A percentile compares a stretch with the other conserved stretches of the same genome.
These are phyloP conservation scores for Lentinula sp. DNA, from an alignment of 768 basidiomycete species.

Conservation along the genomic window DNA sequence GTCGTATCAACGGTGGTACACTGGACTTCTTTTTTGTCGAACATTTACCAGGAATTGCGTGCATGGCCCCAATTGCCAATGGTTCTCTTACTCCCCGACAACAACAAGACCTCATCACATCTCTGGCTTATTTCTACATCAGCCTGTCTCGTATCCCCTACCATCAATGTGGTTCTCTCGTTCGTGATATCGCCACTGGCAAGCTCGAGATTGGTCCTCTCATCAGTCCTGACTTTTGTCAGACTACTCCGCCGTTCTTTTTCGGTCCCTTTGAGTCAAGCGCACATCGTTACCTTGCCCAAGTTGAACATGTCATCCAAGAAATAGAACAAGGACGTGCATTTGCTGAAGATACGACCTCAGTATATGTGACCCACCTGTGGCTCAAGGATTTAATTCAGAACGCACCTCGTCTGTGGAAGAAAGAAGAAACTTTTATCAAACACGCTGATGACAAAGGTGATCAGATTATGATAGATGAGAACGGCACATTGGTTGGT, in stretches of 20 bases:
- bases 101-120: neutral
- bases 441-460: conserved; percentile 19
- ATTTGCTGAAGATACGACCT: neutral
- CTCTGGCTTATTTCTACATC: neutral
- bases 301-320: neutral
- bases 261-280: neutral
- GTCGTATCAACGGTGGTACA: neutral
- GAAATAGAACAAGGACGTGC: neutral
- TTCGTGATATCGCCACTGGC: neutral
- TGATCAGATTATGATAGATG: conserved; percentile 17
- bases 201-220: neutral
- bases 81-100: neutral
- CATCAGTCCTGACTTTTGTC: neutral
- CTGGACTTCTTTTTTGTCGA: neutral
- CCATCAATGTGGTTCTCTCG: neutral
- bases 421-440: conserved; percentile 3
- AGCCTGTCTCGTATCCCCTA: neutral
- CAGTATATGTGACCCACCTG: neutral
- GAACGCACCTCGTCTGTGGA: neutral
- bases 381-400: neutral
- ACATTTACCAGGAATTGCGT: neutral
- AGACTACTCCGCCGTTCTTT: neutral
- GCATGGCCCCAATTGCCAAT: neutral
- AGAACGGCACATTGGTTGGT: conserved; percentile 11
- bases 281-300: neutral